Evolutionary conservation across 2,329 filamentous ascomycete species (phyloP), one percentile per base, ranked within the genome.

Genomic region (Fusarium redolens): DNA sequence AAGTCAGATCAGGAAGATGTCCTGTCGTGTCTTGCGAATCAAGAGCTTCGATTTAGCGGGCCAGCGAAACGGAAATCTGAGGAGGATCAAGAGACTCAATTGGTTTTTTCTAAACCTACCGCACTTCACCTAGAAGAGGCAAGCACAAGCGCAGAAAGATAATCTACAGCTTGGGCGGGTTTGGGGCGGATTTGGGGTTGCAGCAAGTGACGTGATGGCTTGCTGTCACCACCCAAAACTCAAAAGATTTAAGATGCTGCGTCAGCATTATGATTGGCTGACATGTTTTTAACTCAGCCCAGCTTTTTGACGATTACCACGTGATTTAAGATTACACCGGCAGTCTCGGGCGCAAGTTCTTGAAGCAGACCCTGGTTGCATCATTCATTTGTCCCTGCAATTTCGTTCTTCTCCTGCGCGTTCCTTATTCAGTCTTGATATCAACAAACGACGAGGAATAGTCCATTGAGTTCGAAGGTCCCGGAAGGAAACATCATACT

Each of bases 361-460:
- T 70, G 71, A 56, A 40, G 44, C 71, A 66, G 67, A 77, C 67
- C 75, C 75, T 73, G 65, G 75, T 72, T 63, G 73, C 67, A 77
- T 78, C 76, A 78, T 77, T 61, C 71, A 57, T 65, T 63, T 56
- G 69, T 68, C 52, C 64, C 48, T 68, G 55, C 63, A 71, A 51
- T 65, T 56, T 58, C 48, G 61, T 65, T 56, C 59, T 63, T 56
- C 41, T 62, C 40, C 63, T 61, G 62, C 61, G 60, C 62, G 50
- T 66, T 69, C 43, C 52, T 37, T 60, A 45, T 58, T 55, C 51
- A 41, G 45, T 51, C 57, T 69, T 50, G 30, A 52, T 31, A 66
- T 52, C 52, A 62, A 51, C 58, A 37, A 25, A 54, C 31, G 22
- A 65, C 47, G 47, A 61, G 15, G 37, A 65, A 33, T 9, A 44